Base-by-base conservation (phyloP, 345 rosid species). In the Pelargonium nanum region DNA sequence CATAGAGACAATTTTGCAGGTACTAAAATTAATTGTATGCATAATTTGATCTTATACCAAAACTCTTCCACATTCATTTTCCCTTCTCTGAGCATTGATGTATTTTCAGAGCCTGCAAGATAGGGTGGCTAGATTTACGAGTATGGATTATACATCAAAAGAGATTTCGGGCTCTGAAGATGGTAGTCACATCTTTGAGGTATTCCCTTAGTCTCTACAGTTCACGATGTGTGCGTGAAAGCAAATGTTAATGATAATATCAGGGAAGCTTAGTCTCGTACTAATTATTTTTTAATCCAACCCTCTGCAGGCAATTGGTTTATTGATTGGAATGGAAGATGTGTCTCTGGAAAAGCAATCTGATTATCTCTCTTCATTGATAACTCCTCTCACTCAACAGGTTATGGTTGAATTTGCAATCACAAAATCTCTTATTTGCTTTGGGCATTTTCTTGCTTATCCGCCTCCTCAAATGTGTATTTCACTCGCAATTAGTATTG, bases 101-200 rank as follows among this genome's bases (percentile, higher is more conserved):
- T 30, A 19, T 64, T 64, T 62, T 56, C 85, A 93, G 99, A 81
- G 79, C 72, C 81, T 93, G 67, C 91, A 84, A 79, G 97, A 93
- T 79, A 75, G 81, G 20, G 82, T 93, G 71, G 68, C 83, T 67
- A 77, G 69, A 40, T 78, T 87, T 77, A 87, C 89, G 54, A 78
- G 70, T 52, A 75, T 73, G 79, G 75, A 76, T 64, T 70, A 68
- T 74, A 58, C 73, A 50, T 68, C 83, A 12, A 75, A 72, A 72
- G 82, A 75, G 26, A 68, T 72, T 64, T 69, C 81, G 19, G 95
- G 84, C 76, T 67, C 87, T 71, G 97, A 93, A 77, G 94, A 93
- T 70, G 88, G 85, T 58, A 82, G 79, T 77, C 87, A 89, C 72
- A 87, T 93, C 70, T 93, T 89, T 77, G 91, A 93, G 97, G 99